Base-by-base conservation (phyloP, 2,329 filamentous ascomycete genomes). In the Alternaria infectoria region DNA sequence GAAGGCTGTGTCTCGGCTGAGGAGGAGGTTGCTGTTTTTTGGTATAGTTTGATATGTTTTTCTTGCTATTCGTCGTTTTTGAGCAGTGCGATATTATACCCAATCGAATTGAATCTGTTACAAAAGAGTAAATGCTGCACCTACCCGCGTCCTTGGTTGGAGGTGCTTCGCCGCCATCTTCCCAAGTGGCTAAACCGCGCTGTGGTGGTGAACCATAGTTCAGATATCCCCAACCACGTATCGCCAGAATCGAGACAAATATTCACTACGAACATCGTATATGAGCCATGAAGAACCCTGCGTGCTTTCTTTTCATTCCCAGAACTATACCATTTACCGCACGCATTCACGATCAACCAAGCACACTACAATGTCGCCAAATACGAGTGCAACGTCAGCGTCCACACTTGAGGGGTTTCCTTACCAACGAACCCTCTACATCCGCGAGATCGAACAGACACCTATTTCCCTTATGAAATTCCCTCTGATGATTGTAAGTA, bases 121-220 rank as follows among this genome's bases (percentile, higher is more conserved):
- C 2, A 0, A 4, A 30, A 6, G 5, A 30, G 2, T 32, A 7
- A 15, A 15, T n/a, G 7, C 1, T n/a, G 15, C 2, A 10, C 15
- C 15, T 17, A 40, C 3, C 1, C 0, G 6, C 0, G 36, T 17
- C 36, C 36, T 6, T 40, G 36, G 36, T 40, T 40, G n/a, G 15
- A 11, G 11, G 36, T 40, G 8, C 9, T 3, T 40, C n/a, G n/a
- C n/a, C 2, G 36, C 36, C 17, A n/a, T 40, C 15, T 40, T 40
- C 9, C 36, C 36, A 17, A 17, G 15, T 40, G n/a, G 36, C 36
- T 40, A 11, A 0, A 40, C 36, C 8, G n/a, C 15, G 36, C 36
- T 40, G 36, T 40, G 36, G n/a, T 40, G 36, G n/a, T 40, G 19
- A 52, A 52, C 30, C 49, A 40, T 52, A 40, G 28, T 52, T 40